Evolutionary conservation across 148 eudicot genomes (phyloP).

Genomic region (Camellia granthamiana): DNA sequence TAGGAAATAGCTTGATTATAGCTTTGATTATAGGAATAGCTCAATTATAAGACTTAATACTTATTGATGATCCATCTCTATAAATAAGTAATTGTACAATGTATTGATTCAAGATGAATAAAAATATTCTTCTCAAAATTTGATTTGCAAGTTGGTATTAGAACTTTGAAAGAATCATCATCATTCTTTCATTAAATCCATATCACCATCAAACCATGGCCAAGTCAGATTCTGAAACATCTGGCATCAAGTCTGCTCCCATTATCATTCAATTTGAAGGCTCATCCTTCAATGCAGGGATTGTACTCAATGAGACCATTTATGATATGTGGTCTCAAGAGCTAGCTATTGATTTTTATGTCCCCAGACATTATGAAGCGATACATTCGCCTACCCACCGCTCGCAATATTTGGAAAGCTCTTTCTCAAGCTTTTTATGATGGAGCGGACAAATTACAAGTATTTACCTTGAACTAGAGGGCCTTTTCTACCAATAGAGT

Average conservation of each 20-base stretch:
- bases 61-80: too few relatives aligned
- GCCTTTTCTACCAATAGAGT: background rate
- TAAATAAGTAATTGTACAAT: too few relatives aligned
- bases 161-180: too few relatives aligned
- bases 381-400: background rate
- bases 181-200: too few relatives aligned
- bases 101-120: too few relatives aligned
- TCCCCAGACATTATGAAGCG: background rate
- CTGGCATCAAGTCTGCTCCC: background rate
- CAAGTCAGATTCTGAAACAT: background rate
- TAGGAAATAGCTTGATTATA: too few relatives aligned
- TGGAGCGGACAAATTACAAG: background rate
- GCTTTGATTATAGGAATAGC: too few relatives aligned
- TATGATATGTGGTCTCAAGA: background rate
- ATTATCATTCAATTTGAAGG: background rate
- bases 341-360: background rate
- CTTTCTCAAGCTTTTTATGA: background rate
- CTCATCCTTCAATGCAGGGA: background rate
- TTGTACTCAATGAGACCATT: background rate
- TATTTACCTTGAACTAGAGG: background rate
- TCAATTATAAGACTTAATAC: too few relatives aligned
- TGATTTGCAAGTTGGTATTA: too few relatives aligned
- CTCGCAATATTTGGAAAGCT: background rate
- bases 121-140: too few relatives aligned
- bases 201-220: too few relatives aligned